Conservation (phyloP, 2,329 filamentous ascomycete genomes). For the Sporothrix phasma region DNA sequence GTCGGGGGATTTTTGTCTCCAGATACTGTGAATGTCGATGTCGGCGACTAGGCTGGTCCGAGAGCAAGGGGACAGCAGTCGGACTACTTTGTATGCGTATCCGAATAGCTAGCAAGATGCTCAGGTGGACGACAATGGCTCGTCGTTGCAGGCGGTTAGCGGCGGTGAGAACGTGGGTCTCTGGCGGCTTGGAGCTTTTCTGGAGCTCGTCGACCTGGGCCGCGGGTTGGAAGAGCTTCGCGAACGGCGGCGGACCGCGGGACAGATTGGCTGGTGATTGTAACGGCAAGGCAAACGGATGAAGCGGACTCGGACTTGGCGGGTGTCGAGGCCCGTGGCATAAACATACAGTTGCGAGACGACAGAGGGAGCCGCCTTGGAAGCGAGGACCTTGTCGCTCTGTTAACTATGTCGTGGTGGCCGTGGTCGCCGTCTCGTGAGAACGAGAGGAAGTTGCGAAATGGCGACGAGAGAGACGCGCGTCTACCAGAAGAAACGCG, state of each 20-base stretch:
- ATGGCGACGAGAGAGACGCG: background rate
- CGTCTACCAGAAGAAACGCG: background rate
- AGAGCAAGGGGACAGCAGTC: background rate
- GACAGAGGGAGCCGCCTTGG: no score
- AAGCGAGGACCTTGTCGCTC: background rate
- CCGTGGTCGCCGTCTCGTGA: background rate
- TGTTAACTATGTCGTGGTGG: background rate
- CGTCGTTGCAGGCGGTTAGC: background rate
- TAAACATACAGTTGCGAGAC: background rate
- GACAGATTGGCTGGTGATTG: background rate
- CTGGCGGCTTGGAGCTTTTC: background rate
- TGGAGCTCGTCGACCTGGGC: background rate
- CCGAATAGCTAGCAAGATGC: background rate
- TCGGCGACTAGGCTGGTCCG: background rate
- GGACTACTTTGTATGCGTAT: background rate
- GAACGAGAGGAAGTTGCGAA: background rate
- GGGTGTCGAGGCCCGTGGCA: background rate
- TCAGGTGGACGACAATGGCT: background rate
- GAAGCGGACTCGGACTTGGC: background rate
- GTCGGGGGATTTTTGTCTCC: background rate
- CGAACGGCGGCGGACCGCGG: background rate
- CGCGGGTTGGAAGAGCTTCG: background rate
- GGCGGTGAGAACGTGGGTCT: background rate
- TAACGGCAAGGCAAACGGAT: background rate
- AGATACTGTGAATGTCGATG: background rate